phyloP scores from a whole-genome alignment of 768 basidiomycete genomes.

The Hygrocybe punicea region DNA sequence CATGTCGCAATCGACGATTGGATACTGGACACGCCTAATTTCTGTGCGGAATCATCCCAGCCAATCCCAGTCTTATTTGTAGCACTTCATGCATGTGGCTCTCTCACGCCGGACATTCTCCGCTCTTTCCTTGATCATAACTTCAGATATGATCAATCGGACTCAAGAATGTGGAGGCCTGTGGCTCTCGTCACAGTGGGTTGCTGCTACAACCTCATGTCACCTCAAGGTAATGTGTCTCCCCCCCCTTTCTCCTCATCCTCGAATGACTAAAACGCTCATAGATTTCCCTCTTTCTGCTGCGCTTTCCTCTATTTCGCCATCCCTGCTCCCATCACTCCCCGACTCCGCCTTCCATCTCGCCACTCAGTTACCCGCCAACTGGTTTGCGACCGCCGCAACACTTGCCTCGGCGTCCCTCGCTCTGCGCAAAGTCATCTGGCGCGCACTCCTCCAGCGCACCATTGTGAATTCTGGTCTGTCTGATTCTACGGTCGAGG shows the following conservation, averaged over 20 bases:
- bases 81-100: conserved; percentile 74
- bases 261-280: not conserved
- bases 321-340: conserved; percentile 33
- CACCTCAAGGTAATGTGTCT: conserved; percentile 44
- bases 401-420: conserved; percentile 40
- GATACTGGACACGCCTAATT: conserved; percentile 33
- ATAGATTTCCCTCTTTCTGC: conserved; percentile 58
- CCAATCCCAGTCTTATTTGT: conserved; percentile 55
- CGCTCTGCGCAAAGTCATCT: conserved; percentile 65
- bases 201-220: conserved; percentile 76
- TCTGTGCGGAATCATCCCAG: not conserved
- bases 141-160: not conserved
- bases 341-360: conserved; percentile 60
- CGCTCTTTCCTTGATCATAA: conserved; percentile 46
- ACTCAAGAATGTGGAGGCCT: conserved; percentile 44
- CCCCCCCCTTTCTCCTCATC: conserved; percentile 2
- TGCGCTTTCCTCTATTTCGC: conserved; percentile 25
- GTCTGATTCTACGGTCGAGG: too few species aligned
- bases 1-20: conserved; percentile 49
- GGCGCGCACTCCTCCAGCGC: conserved; percentile 51
- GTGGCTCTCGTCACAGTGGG: conserved; percentile 59
- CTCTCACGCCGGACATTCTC: conserved; percentile 63
- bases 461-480: too few species aligned
- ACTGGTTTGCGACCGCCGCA: conserved; percentile 49
- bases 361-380: conserved; percentile 64